Evolutionary conservation across 2,329 filamentous ascomycete species (phyloP).

Genomic region (Endothia cerciana): DNA sequence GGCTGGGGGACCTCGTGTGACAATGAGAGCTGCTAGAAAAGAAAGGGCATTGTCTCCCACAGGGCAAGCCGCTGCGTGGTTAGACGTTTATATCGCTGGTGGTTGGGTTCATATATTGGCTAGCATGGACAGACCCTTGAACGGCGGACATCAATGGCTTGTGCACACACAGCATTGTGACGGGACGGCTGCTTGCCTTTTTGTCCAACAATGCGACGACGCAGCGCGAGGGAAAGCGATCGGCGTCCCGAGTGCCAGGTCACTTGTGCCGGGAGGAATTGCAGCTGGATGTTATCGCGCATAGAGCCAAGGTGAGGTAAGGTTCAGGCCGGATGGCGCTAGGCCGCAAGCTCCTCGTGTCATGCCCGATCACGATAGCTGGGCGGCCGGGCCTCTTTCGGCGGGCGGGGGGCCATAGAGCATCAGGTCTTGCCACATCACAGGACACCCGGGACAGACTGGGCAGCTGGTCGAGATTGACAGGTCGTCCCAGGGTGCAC

Average conservation of each 20-base stretch:
- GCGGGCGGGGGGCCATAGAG: neutral
- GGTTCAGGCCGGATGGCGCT: neutral
- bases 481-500: conserved; percentile 16
- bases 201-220: conserved; percentile 19
- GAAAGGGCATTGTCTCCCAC: conserved; percentile 1
- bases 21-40: neutral
- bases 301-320: neutral
- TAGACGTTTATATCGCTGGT: neutral
- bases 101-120: neutral
- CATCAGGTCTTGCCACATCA: conserved; percentile 6
- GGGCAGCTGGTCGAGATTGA: conserved; percentile 16
- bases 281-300: conserved; percentile 9
- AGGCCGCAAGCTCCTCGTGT: conserved; percentile 5
- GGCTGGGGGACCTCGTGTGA: too few species aligned
- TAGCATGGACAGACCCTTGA: neutral
- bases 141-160: neutral
- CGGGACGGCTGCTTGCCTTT: conserved; percentile 17
- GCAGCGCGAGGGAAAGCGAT: conserved; percentile 13
- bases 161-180: conserved; percentile 14
- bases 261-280: conserved; percentile 8
- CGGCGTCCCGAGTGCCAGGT: conserved; percentile 16
- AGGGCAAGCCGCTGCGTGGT: too few species aligned
- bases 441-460: conserved; percentile 2
- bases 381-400: neutral
- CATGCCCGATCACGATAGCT: neutral